A percentile compares a stretch with the other conserved stretches of the same genome.
phyloP scores from a whole-genome alignment of 2,329 filamentous ascomycete genomes.

The Sporothrix protearum region DNA sequence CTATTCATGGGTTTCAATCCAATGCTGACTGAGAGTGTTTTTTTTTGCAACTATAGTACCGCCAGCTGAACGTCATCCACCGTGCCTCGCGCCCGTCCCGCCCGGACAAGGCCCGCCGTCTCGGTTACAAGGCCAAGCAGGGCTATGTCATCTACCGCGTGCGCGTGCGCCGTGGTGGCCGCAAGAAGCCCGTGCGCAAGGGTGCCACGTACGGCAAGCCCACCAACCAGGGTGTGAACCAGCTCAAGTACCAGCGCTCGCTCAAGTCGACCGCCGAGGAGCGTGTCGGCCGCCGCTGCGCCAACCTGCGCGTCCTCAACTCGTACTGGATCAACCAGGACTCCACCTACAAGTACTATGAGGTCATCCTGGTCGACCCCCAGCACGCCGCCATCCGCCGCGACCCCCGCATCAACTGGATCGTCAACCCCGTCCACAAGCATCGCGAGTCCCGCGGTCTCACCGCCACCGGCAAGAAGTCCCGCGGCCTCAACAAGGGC shows the following conservation, averaged over 20 bases:
- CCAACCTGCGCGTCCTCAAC: constrained; percentile 99
- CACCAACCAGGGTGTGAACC: constrained; percentile 99
- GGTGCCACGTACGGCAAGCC: constrained; percentile 99
- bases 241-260: constrained; percentile 99
- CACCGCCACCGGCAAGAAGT: constrained; percentile 99
- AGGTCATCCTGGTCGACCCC: constrained; percentile 99
- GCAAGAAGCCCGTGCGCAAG: constrained; percentile 95
- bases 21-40: constrained; percentile 89
- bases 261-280: constrained; percentile 97
- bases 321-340: constrained; percentile 99
- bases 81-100: constrained; percentile 96
- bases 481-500: constrained; percentile 98
- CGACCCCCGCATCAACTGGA: constrained; percentile 99
- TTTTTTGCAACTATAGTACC: constrained; percentile 92
- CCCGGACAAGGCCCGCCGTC: constrained; percentile 99
- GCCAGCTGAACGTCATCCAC: constrained; percentile 99
- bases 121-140: constrained; percentile 99
- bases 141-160: constrained; percentile 99
- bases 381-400: constrained; percentile 99
- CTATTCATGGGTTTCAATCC: constrained; percentile 12
- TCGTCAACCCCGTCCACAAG: constrained; percentile 99
- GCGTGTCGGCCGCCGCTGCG: constrained; percentile 98
- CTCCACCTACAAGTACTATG: constrained; percentile 99
- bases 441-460: constrained; percentile 98
- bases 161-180: constrained; percentile 96